Conservation (phyloP, 352 stramenopile genomes). For the Globisporangium rhizosaccharum region DNA sequence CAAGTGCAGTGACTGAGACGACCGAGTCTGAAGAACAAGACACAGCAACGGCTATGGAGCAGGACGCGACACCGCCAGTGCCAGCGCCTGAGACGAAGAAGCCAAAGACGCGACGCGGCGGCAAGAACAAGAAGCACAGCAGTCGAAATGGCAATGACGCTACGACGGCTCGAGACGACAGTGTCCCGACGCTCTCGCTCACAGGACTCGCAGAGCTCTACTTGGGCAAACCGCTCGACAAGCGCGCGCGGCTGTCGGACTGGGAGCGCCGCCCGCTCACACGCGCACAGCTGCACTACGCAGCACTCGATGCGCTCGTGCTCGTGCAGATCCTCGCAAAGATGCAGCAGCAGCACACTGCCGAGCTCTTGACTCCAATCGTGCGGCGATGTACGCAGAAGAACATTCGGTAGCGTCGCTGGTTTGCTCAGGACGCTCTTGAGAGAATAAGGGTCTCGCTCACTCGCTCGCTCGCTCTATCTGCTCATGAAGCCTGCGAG, state of each 20-base stretch:
- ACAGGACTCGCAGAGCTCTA: constrained; percentile 45
- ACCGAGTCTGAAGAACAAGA: not conserved
- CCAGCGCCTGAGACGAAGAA: not conserved
- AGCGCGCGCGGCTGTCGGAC: constrained; percentile 67
- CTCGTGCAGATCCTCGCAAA: constrained; percentile 53
- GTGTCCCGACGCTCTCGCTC: constrained; percentile 33
- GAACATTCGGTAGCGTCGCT: constrained; percentile 23
- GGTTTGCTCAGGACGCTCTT: not conserved
- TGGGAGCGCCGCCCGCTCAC: constrained; percentile 69
- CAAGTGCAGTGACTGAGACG: constrained; percentile 5
- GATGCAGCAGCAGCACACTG: constrained; percentile 37
- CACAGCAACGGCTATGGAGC: not conserved
- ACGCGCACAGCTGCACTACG: constrained; percentile 60
- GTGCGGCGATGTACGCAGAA: constrained; percentile 35
- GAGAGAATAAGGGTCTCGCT: not conserved
- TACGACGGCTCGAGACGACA: not conserved
- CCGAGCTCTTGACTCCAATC: constrained; percentile 22
- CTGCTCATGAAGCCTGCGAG: constrained; percentile 72
- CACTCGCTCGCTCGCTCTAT: constrained; percentile 13
- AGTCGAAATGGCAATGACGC: constrained; percentile 6
- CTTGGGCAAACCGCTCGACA: constrained; percentile 63
- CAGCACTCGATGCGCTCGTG: constrained; percentile 63
- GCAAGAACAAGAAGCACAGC: constrained; percentile 20
- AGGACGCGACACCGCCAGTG: not conserved
- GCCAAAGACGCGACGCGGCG: not conserved